A percentile compares a stretch with the other conserved stretches of the same genome.
phyloP scores from a whole-genome alignment of 176 grass and related monocot genomes.

The Hordeum marinum region DNA sequence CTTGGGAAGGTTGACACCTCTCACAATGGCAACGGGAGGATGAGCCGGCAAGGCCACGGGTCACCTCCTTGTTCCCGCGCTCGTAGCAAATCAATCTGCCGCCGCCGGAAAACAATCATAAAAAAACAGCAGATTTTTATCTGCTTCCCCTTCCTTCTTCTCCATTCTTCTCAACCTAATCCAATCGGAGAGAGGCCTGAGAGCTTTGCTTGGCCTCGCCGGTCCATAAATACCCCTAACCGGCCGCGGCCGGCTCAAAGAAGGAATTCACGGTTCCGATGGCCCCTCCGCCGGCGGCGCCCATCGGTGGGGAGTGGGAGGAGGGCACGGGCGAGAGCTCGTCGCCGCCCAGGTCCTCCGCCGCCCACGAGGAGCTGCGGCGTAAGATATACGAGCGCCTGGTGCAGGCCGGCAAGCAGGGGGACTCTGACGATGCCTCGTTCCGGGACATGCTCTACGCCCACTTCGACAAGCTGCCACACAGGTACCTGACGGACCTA shows the following conservation, averaged over 20 bases:
- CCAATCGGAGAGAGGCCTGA: neutral
- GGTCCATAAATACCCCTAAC: neutral
- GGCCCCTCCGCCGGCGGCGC: neutral
- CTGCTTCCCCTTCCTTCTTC: neutral
- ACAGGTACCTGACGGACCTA: constrained; percentile 53
- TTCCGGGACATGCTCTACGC: constrained; percentile 27
- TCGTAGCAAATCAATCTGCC: neutral
- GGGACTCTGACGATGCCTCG: constrained; percentile 10
- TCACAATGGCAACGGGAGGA: neutral
- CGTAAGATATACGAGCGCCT: constrained; percentile 48
- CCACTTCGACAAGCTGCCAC: constrained; percentile 56
- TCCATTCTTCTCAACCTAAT: neutral
- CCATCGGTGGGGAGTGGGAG: constrained; percentile 25
- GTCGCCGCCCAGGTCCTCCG: constrained; percentile 5
- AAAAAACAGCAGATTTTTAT: neutral
- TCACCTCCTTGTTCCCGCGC: neutral
- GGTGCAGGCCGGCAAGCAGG: constrained; percentile 14
- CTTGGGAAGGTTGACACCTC: neutral
- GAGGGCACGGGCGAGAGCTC: constrained; percentile 62
- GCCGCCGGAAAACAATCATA: neutral
- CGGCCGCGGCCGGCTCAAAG: neutral
- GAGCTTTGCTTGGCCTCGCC: neutral
- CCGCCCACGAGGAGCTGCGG: neutral
- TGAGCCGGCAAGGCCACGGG: neutral
- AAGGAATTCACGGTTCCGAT: neutral